These are phyloP conservation scores for Fusarium sp. DNA, from an alignment of 2,329 filamentous ascomycete species.

Conservation along the genomic window DNA sequence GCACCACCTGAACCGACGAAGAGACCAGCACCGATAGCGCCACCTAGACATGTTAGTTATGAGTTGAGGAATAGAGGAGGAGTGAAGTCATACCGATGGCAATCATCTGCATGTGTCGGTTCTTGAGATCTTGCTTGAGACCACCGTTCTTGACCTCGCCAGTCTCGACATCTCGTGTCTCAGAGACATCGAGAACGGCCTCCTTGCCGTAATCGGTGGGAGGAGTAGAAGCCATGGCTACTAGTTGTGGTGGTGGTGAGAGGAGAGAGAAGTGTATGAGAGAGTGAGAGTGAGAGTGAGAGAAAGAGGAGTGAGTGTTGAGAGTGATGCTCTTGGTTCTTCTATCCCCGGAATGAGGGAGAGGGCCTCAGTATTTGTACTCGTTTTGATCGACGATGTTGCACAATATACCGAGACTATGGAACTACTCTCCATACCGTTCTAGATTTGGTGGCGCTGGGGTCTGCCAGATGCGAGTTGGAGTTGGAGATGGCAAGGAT, in stretches of 20 bases:
- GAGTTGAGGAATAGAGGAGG: not conserved
- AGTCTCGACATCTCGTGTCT: slow-evolving; percentile 30
- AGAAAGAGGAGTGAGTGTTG: not conserved
- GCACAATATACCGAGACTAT: slow-evolving; percentile 7
- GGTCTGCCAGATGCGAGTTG: not conserved
- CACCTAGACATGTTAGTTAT: slow-evolving; percentile 26
- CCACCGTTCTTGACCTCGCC: slow-evolving; percentile 33
- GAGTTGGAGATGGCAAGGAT: slow-evolving; percentile 17
- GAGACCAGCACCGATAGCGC: slow-evolving; percentile 74
- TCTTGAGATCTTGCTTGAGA: slow-evolving; percentile 73
- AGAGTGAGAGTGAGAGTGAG: not conserved
- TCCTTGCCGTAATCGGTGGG: slow-evolving; percentile 35
- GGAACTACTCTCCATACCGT: slow-evolving; percentile 6
- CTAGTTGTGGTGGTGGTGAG: not conserved
- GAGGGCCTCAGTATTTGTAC: slow-evolving; percentile 29
- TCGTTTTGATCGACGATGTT: slow-evolving; percentile 12
- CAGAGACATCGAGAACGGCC: slow-evolving; percentile 28
- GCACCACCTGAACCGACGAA: slow-evolving; percentile 86
- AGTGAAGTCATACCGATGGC: slow-evolving; percentile 68
- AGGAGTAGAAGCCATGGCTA: slow-evolving; percentile 29
- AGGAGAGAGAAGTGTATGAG: slow-evolving; percentile 1
- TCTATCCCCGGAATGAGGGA: slow-evolving; percentile 10
- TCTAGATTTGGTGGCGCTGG: slow-evolving; percentile 33
- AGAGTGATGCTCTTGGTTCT: slow-evolving; percentile 37
- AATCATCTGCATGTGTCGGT: slow-evolving; percentile 95